Percentiles rank a stretch among this genome's conserved stretches.
These are phyloP conservation scores for Agaricus subrufescens DNA, from an alignment of 768 basidiomycete species.

Conservation along the genomic window DNA sequence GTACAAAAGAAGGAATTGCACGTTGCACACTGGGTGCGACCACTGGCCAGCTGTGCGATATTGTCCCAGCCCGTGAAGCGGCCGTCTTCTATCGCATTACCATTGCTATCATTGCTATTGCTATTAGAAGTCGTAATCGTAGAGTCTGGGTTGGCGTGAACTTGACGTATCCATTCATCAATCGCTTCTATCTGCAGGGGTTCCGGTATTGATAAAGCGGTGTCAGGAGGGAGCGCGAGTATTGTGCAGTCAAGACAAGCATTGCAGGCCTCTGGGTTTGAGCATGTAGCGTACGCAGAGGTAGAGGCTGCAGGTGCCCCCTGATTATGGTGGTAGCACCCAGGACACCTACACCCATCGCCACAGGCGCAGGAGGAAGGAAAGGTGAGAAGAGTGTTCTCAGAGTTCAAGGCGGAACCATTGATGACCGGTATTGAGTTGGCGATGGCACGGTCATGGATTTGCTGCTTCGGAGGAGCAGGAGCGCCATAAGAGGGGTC, in stretches of 20 bases:
- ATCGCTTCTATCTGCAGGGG: constrained; percentile 39
- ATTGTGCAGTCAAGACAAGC: constrained; percentile 65
- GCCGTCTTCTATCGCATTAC: neutral
- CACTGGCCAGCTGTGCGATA: neutral
- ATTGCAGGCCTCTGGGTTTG: constrained; percentile 30
- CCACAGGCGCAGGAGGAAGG: constrained; percentile 61
- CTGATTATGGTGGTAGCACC: constrained; percentile 53
- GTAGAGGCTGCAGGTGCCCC: constrained; percentile 26
- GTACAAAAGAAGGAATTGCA: constrained; percentile 10
- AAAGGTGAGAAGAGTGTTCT: constrained; percentile 18
- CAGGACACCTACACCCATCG: constrained; percentile 57
- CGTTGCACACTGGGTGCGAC: neutral
- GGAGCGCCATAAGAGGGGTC: constrained; percentile 9
- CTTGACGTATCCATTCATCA: constrained; percentile 62
- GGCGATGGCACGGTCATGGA: constrained; percentile 19
- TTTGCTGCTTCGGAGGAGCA: constrained; percentile 18
- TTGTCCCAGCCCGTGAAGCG: constrained; percentile 1
- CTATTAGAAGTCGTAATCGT: neutral
- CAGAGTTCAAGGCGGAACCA: constrained; percentile 4
- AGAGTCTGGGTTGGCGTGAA: constrained; percentile 28
- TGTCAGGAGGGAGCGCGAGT: constrained; percentile 41
- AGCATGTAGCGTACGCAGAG: constrained; percentile 31
- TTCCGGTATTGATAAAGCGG: constrained; percentile 36
- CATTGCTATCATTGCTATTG: neutral
- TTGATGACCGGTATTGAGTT: constrained; percentile 14